Conservation (phyloP, 129 eudicot genomes). For the Chrysanthemum seticuspe region DNA sequence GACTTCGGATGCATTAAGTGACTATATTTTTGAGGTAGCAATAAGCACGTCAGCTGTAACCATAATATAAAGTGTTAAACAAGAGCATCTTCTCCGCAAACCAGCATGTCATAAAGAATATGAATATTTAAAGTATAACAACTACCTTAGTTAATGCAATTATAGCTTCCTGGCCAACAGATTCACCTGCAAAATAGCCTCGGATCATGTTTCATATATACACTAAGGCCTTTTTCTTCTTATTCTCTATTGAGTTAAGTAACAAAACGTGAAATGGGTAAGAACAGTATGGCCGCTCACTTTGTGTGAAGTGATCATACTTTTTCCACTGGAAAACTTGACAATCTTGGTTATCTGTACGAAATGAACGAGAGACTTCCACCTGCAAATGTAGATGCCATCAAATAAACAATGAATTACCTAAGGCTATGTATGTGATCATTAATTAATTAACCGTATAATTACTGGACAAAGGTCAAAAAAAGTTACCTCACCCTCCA, state of each 20-base stretch:
- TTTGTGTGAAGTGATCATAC: slow-evolving; percentile 69
- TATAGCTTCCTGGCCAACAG: slow-evolving; percentile 53
- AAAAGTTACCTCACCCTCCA: slow-evolving; percentile 73
- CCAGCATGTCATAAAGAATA: slow-evolving; percentile 13
- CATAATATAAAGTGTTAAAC: slow-evolving; percentile 17
- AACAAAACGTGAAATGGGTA: background rate
- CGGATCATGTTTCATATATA: slow-evolving; percentile 10
- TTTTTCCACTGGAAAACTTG: slow-evolving; percentile 57
- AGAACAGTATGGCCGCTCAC: slow-evolving; percentile 44
- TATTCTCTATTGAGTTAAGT: slow-evolving; percentile 3
- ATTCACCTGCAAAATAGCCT: slow-evolving; percentile 60
- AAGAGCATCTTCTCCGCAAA: background rate
- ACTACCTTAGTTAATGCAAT: slow-evolving; percentile 80
- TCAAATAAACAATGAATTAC: background rate
- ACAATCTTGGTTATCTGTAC: slow-evolving; percentile 51
- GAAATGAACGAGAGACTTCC: slow-evolving; percentile 60
- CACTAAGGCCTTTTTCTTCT: slow-evolving; percentile 10
- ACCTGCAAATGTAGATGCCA: slow-evolving; percentile 38
- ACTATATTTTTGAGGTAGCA: slow-evolving; percentile 64
- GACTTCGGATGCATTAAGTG: slow-evolving; percentile 62
- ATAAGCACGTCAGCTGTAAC: slow-evolving; percentile 81
- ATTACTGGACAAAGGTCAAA: background rate
- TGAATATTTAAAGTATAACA: slow-evolving; percentile 2
- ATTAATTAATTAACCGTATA: background rate
- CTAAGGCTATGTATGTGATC: background rate